Conservation (phyloP, 257 asterid species). For the Verbascum thapsus region DNA sequence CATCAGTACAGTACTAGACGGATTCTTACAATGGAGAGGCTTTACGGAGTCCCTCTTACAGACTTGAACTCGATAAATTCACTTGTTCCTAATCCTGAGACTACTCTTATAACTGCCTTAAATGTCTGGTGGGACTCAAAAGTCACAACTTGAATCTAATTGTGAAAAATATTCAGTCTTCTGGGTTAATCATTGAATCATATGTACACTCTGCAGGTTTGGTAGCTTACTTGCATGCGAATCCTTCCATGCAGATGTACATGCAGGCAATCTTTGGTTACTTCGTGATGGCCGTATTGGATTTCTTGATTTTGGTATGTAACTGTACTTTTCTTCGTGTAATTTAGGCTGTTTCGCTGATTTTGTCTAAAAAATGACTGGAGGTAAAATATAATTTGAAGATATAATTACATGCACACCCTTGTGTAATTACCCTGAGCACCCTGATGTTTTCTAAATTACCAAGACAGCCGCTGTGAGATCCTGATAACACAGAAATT, state of each 20-base stretch:
- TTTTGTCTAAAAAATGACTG: background rate
- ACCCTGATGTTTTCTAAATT: too few relatives aligned
- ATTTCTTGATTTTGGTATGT: constrained; percentile 91
- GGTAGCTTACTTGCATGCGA: constrained; percentile 97
- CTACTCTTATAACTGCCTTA: constrained; percentile 90
- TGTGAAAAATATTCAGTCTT: constrained; percentile 1
- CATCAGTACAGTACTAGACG: constrained; percentile 63
- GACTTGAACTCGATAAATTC: constrained; percentile 87
- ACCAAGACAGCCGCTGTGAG: too few relatives aligned
- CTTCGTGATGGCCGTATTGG: constrained; percentile 98
- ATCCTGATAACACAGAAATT: too few relatives aligned
- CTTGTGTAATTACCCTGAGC: too few relatives aligned
- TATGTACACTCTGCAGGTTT: constrained; percentile 55
- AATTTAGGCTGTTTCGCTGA: background rate
- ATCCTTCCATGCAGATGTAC: constrained; percentile 94
- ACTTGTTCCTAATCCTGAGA: constrained; percentile 84
- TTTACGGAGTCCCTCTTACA: constrained; percentile 96
- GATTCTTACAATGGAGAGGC: constrained; percentile 92
- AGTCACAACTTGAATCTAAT: constrained; percentile 22
- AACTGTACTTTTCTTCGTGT: constrained; percentile 1
- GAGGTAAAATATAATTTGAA: constrained; percentile 24
- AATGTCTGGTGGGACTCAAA: constrained; percentile 77
- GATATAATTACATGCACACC: too few relatives aligned
- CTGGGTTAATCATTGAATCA: constrained; percentile 15
- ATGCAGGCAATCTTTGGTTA: constrained; percentile 95